A percentile compares a stretch with the other conserved stretches of the same genome.
Conservation (phyloP, 176 grass and related monocot genomes). For the Rhynchospora pubera region DNA sequence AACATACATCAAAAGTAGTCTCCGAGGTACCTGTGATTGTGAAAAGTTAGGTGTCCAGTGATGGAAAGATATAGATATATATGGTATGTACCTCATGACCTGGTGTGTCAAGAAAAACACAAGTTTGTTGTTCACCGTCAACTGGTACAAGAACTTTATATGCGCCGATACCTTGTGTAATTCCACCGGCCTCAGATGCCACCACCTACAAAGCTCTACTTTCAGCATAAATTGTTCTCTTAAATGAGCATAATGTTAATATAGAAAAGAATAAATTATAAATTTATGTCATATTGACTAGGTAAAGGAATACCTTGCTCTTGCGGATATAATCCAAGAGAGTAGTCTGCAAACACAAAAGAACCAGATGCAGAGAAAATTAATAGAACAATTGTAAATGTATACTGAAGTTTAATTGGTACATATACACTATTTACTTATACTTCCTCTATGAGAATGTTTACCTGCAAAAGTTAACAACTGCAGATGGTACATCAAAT, state of each 20-base stretch:
- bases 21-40: background rate
- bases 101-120: conserved; percentile 95
- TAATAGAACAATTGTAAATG: background rate
- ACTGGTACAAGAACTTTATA: conserved; percentile 90
- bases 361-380: conserved; percentile 3
- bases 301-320: conserved; percentile 61
- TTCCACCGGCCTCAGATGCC: conserved; percentile 93
- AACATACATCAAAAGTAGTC: background rate
- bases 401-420: background rate
- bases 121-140: conserved; percentile 70
- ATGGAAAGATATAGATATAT: background rate
- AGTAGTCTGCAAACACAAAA: conserved; percentile 62
- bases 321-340: conserved; percentile 89
- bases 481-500: background rate
- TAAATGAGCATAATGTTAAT: background rate
- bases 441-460: background rate
- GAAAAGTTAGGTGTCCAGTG: background rate
- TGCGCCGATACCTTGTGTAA: conserved; percentile 96
- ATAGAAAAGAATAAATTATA: conserved; percentile 3
- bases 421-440: background rate
- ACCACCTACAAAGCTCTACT: conserved; percentile 60
- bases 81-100: conserved; percentile 66
- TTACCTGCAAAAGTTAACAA: background rate
- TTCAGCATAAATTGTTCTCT: conserved; percentile 26
- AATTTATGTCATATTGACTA: conserved; percentile 6